A percentile compares a stretch with the other conserved stretches of the same genome.
These are phyloP conservation scores for Coemansia sp. DNA, from an alignment of 192 early-diverging fungal species.

Conservation along the genomic window DNA sequence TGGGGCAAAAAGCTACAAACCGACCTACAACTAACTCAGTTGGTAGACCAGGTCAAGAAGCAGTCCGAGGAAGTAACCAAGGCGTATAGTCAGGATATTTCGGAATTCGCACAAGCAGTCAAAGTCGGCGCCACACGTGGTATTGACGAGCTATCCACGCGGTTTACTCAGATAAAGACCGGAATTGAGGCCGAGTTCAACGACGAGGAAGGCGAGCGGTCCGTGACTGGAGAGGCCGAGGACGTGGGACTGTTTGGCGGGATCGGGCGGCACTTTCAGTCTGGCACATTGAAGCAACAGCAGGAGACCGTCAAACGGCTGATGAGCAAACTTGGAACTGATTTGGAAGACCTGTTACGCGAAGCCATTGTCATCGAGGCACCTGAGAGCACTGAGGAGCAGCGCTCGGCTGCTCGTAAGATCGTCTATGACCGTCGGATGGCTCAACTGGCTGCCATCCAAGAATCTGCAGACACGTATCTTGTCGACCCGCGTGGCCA, in stretches of 20 bases:
- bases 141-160: conserved; percentile 45
- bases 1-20: conserved; percentile 45
- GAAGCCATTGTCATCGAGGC: conserved; percentile 57
- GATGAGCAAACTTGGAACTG: conserved; percentile 33
- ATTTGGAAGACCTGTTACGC: conserved; percentile 47
- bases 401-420: conserved; percentile 34
- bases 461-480: conserved; percentile 40
- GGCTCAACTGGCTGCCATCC: conserved; percentile 44
- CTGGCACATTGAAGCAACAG: conserved; percentile 23
- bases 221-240: not conserved
- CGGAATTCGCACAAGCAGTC: conserved; percentile 52
- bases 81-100: conserved; percentile 49
- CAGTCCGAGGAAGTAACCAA: conserved; percentile 49
- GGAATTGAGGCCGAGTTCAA: conserved; percentile 22
- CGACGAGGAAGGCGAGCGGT: not conserved
- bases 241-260: conserved; percentile 13
- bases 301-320: conserved; percentile 39
- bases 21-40: conserved; percentile 31
- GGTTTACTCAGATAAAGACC: conserved; percentile 34
- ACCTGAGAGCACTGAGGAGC: conserved; percentile 45
- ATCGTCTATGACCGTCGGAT: conserved; percentile 54
- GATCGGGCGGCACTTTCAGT: conserved; percentile 29
- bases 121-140: conserved; percentile 35
- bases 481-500: conserved; percentile 24
- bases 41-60: conserved; percentile 51